Base-by-base conservation (phyloP, 352 stramenopile genomes). In the Aphanomyces euteiches region DNA sequence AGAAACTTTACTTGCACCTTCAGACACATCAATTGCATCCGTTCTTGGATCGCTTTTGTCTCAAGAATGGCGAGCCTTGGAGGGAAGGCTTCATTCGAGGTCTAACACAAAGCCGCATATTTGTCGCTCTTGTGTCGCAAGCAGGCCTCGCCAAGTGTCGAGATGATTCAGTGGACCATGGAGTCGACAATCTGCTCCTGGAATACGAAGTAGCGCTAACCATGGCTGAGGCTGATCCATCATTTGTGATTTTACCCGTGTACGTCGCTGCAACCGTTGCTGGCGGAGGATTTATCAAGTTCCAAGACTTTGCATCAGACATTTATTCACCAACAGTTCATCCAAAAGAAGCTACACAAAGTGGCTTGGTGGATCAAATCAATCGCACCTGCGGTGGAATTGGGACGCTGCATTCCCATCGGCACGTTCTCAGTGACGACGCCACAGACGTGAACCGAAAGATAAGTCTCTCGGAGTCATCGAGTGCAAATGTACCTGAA, bases 1-100 rank as follows among this genome's bases (percentile, higher is more conserved):
- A 66, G 38, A 66, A 66, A 34, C 39, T 66, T n/a, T 66, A 66
- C 57, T 45, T 66, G 15, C 38, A 66, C 39, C 39, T 66, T n/a
- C 38, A 50, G 12, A 66, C 57, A 4, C 37, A 28, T 19, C 15
- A 50, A 17, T 28, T 53, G n/a, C 37, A 66, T 13, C 57, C 57
- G 39, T 66, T 66, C 37, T 12, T 66, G 7, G 57, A 66, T 19
- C 57, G 57, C 10, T 54, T 66, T 38, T 37, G 37, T 19, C 57
- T 66, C 37, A 66, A 66, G 39, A 66, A 41, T 34, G 57, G 37
- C 38, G 57, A 66, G 39, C 57, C 57, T 6, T 66, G 57, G 57
- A 66, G 53, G n/a, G 57, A 66, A 19, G 57, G 57, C n/a, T 66
- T 66, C 57, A 19, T 66, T 3, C 57, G 57, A 3, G 57, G 57